Conservation (phyloP, 441 rosid species). For the Geranium incanum region DNA sequence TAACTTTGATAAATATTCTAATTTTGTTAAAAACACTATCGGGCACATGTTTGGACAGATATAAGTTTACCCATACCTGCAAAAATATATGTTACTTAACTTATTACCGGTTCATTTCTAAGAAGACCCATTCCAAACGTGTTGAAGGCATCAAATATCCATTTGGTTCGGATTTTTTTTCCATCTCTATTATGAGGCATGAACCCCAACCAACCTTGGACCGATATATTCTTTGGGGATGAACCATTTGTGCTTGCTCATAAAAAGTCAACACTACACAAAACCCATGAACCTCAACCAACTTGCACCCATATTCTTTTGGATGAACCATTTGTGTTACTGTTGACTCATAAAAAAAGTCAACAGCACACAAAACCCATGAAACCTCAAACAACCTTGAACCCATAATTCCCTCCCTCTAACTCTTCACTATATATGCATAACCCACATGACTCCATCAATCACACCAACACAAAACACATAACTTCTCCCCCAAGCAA, state of each 20-base stretch:
- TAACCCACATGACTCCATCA: background rate
- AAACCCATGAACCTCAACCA: background rate
- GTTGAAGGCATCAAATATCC: background rate
- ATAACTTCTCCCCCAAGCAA: background rate
- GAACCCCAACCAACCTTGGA: slow-evolving; percentile 7
- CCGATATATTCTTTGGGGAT: background rate
- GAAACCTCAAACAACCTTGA: background rate
- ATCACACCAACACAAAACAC: background rate
- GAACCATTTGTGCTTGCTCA: background rate
- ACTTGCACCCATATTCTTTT: background rate
- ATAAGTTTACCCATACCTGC: background rate
- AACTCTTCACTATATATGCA: background rate
- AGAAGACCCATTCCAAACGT: background rate
- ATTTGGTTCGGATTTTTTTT: too few relatives aligned
- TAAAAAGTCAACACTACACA: background rate
- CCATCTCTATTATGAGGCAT: background rate
- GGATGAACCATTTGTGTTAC: background rate
- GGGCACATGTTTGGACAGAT: too few relatives aligned
- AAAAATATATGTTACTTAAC: background rate
- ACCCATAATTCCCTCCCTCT: background rate
- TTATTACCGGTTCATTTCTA: background rate
- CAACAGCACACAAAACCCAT: background rate
- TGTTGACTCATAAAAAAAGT: background rate
- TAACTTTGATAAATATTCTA: too few relatives aligned
- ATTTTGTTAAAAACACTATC: too few relatives aligned